A percentile compares a stretch with the other conserved stretches of the same genome.
Conservation (phyloP, 306 rosid genomes). For the Trifolium repens region DNA sequence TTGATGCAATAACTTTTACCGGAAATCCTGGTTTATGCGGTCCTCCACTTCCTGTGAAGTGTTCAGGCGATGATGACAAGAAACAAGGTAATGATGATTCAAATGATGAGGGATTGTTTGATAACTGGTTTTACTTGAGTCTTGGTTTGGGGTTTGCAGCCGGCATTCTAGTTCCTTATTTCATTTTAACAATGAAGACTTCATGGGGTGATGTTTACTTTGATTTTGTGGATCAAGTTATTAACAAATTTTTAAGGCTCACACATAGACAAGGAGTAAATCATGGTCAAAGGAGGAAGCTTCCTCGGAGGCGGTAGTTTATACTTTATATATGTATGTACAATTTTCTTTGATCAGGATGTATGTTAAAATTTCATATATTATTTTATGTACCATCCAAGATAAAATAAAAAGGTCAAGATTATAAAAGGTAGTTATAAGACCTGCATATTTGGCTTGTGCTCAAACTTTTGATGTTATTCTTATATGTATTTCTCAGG, state of each 20-base stretch:
- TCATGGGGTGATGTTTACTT: slow-evolving; percentile 53
- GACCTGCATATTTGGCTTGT: no score
- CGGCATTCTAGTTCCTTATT: slow-evolving; percentile 46
- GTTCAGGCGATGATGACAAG: slow-evolving; percentile 29
- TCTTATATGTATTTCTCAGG: no score
- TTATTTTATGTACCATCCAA: background rate
- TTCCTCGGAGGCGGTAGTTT: background rate
- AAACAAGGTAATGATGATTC: background rate
- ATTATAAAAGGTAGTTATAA: no score
- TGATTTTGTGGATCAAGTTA: slow-evolving; percentile 37
- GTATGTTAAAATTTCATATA: no score
- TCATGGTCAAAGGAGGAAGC: slow-evolving; percentile 2
- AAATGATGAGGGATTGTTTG: slow-evolving; percentile 32
- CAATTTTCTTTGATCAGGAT: no score
- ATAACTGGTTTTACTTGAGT: slow-evolving; percentile 35
- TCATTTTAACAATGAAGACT: slow-evolving; percentile 43
- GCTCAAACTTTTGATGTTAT: no score
- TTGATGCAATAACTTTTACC: slow-evolving; percentile 40
- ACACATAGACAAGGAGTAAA: slow-evolving; percentile 11
- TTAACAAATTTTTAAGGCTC: slow-evolving; percentile 23
- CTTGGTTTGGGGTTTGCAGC: slow-evolving; percentile 53
- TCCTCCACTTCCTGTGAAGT: slow-evolving; percentile 45
- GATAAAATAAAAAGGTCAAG: background rate
- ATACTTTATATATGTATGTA: background rate
- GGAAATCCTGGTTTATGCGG: slow-evolving; percentile 56